phyloP scores from a whole-genome alignment of 1,284 basidiomycete genomes.

The Ustilago trichophora region DNA sequence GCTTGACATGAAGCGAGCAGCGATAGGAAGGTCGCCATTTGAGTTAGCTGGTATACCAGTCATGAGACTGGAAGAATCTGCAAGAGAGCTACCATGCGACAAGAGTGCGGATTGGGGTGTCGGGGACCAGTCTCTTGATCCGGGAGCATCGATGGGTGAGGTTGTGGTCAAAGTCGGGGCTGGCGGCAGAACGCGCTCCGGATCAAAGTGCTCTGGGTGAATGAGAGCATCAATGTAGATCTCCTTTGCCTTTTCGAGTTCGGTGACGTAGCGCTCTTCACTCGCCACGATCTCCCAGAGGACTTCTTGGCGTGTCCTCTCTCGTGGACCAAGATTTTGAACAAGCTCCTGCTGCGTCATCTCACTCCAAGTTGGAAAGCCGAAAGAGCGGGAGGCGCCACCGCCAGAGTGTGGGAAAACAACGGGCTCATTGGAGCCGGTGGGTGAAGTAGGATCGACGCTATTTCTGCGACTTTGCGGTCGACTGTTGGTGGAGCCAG shows the following conservation, averaged over 20 bases:
- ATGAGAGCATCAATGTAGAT: conserved; percentile 90
- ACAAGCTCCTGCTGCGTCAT: conserved; percentile 94
- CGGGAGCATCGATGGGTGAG: background rate
- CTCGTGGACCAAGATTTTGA: conserved; percentile 87
- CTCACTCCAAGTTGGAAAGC: conserved; percentile 83
- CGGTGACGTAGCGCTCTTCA: conserved; percentile 92
- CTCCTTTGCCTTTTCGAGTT: conserved; percentile 88
- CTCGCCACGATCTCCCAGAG: conserved; percentile 97
- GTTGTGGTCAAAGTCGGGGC: background rate
- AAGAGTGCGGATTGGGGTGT: background rate
- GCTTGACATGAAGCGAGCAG: conserved; percentile 51
- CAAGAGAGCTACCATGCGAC: background rate
- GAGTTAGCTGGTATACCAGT: background rate
- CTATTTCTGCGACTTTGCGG: conserved; percentile 36
- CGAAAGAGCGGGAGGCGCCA: conserved; percentile 19
- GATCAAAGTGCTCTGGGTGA: conserved; percentile 70
- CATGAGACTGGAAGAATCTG: background rate
- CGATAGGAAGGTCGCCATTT: conserved; percentile 49
- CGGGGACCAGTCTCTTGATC: background rate
- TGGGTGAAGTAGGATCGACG: conserved; percentile 10
- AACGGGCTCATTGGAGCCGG: conserved; percentile 17
- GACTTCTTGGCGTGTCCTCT: conserved; percentile 94
- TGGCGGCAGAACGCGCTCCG: conserved; percentile 15
- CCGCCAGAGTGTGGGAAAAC: conserved; percentile 17
- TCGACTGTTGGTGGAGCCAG: conserved; percentile 24